phyloP scores from a whole-genome alignment of 2,329 filamentous ascomycete genomes.

The Trichoderma sp. region DNA sequence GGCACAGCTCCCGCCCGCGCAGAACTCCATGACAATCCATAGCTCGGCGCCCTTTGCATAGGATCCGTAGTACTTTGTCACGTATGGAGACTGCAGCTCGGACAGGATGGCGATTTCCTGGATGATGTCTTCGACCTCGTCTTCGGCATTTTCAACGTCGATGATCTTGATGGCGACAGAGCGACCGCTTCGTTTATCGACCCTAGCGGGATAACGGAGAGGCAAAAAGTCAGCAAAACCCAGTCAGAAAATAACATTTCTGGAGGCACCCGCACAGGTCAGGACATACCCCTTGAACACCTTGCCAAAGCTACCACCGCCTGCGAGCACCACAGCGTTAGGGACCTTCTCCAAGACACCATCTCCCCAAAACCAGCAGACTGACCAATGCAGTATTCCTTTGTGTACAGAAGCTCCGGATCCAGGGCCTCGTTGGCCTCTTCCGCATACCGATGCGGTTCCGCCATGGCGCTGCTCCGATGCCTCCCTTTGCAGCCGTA shows the following conservation, averaged over 20 bases:
- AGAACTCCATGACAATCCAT: constrained; percentile 99
- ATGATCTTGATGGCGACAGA: constrained; percentile 98
- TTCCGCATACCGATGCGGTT: constrained; percentile 47
- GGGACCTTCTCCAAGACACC: constrained; percentile 19
- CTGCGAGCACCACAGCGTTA: constrained; percentile 43
- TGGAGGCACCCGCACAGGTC: not conserved
- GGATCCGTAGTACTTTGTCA: constrained; percentile 96
- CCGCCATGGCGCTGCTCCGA: constrained; percentile 41
- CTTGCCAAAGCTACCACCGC: constrained; percentile 96
- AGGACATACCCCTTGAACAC: constrained; percentile 86
- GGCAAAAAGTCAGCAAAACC: not conserved
- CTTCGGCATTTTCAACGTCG: constrained; percentile 97
- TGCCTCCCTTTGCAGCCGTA: not conserved
- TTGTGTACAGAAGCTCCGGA: constrained; percentile 89
- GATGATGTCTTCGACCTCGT: constrained; percentile 99
- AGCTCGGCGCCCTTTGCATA: constrained; percentile 94
- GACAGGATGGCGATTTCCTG: constrained; percentile 97
- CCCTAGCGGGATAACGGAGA: constrained; percentile 46
- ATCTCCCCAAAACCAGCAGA: constrained; percentile 9
- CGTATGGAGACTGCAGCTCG: constrained; percentile 91
- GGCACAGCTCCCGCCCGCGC: constrained; percentile 91
- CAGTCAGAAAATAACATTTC: not conserved
- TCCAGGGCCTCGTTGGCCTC: constrained; percentile 59
- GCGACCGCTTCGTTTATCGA: constrained; percentile 89
- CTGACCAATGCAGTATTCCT: constrained; percentile 83